Percentiles rank a stretch among this genome's conserved stretches.
These are phyloP conservation scores for Fusarium sp. DNA, from an alignment of 2,329 filamentous ascomycete genomes.

Conservation along the genomic window DNA sequence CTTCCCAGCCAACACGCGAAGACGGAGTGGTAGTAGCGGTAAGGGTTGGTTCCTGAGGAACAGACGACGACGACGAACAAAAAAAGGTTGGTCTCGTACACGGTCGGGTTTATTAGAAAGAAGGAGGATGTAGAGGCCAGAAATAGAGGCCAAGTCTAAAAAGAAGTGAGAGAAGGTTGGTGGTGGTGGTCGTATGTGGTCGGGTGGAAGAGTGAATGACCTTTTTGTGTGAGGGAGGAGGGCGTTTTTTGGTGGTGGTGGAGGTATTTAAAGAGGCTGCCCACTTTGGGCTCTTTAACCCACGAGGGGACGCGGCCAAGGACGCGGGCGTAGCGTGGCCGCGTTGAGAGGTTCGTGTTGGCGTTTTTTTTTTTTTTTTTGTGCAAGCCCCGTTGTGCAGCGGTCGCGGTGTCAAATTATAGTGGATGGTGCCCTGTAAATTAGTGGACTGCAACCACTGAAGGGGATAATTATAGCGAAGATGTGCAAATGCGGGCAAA, in stretches of 20 bases:
- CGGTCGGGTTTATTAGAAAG: neutral
- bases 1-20: slow-evolving; percentile 2
- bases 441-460: neutral
- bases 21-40: slow-evolving; percentile 1
- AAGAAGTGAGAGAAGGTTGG: slow-evolving; percentile 4
- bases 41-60: slow-evolving; percentile 5
- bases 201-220: neutral
- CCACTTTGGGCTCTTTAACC: slow-evolving; percentile 7
- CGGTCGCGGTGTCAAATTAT: neutral
- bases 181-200: neutral
- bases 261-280: slow-evolving; percentile 42
- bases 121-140: slow-evolving; percentile 6
- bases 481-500: slow-evolving; percentile 5
- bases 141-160: slow-evolving; percentile 16
- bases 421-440: slow-evolving; percentile 11
- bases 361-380: slow-evolving; percentile 33
- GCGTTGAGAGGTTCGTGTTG: slow-evolving; percentile 20
- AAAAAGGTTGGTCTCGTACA: slow-evolving; percentile 27
- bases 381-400: slow-evolving; percentile 17
- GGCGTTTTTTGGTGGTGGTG: slow-evolving; percentile 28
- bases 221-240: slow-evolving; percentile 23
- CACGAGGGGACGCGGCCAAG: neutral
- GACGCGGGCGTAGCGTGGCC: slow-evolving; percentile 21
- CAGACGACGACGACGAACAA: slow-evolving; percentile 5
- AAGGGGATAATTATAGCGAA: slow-evolving; percentile 2